A percentile compares a stretch with the other conserved stretches of the same genome.
phyloP scores from a whole-genome alignment of 2,329 filamentous ascomycete genomes.

The Calonectria montana region DNA sequence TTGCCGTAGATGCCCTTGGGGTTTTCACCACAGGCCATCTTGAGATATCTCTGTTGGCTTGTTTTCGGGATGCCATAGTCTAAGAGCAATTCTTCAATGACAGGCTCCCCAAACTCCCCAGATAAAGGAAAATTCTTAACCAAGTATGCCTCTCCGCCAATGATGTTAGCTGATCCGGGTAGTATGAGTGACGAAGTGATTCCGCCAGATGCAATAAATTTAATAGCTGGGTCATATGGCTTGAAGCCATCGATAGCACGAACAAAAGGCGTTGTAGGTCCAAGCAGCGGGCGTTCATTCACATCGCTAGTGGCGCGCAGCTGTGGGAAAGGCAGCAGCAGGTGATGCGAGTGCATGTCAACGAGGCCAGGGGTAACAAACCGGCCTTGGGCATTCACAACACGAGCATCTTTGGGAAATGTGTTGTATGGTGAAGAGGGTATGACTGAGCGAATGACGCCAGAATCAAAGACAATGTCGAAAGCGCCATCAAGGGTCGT shows the following conservation, averaged over 20 bases:
- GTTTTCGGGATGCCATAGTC: conserved; percentile 50
- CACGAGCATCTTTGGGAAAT: background rate
- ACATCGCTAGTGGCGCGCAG: background rate
- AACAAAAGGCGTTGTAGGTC: background rate
- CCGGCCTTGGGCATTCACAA: background rate
- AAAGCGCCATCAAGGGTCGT: background rate
- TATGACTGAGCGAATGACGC: background rate
- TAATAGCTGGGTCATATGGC: background rate
- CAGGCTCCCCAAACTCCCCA: conserved; percentile 49
- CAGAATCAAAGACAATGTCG: background rate
- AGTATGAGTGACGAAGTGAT: conserved; percentile 59
- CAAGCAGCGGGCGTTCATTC: background rate
- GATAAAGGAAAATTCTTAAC: conserved; percentile 54
- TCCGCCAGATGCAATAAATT: conserved; percentile 45
- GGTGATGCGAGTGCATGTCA: conserved; percentile 14
- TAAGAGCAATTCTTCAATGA: conserved; percentile 55
- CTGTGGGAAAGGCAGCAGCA: background rate
- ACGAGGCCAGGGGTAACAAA: conserved; percentile 15
- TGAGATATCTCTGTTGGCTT: conserved; percentile 53
- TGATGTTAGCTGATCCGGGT: conserved; percentile 57
- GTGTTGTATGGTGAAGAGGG: background rate
- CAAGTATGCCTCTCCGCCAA: conserved; percentile 56
- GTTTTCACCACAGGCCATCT: conserved; percentile 61
- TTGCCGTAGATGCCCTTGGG: conserved; percentile 52
- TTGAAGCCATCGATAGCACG: conserved; percentile 14